These are phyloP conservation scores for Chlorella variabilis DNA, from an alignment of 163 green algal species.

Conservation along the genomic window DNA sequence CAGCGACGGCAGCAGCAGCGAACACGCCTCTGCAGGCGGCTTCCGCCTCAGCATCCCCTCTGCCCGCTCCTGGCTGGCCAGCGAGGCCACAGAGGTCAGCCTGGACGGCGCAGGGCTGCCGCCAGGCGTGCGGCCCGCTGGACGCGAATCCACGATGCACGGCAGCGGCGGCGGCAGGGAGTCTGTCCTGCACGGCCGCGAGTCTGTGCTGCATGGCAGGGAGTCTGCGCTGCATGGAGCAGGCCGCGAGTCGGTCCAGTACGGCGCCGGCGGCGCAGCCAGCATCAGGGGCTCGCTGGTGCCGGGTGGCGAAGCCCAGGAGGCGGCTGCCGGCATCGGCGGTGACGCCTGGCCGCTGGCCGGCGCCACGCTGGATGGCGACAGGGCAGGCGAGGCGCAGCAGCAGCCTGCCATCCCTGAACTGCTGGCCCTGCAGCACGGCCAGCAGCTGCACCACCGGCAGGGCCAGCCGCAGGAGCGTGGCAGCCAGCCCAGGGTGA, in stretches of 20 bases:
- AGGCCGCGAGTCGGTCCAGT: neutral
- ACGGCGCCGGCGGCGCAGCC: no score
- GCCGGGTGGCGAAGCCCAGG: no score
- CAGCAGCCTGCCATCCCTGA: no score
- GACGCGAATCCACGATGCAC: neutral
- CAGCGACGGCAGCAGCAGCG: conserved; percentile 8
- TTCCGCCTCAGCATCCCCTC: neutral
- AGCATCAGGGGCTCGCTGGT: no score
- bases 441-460: neutral
- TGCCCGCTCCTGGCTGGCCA: neutral
- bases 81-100: neutral
- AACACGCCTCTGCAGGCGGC: neutral
- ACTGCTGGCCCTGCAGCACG: neutral
- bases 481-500: neutral
- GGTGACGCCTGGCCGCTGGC: no score
- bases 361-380: no score
- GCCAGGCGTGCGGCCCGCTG: neutral
- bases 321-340: no score
- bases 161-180: neutral
- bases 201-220: no score
- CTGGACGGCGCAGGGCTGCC: neutral
- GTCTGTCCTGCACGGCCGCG: neutral
- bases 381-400: no score
- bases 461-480: neutral
- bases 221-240: no score